Percentiles rank a stretch among this genome's conserved stretches.
Evolutionary conservation across 2,329 filamentous ascomycete species (phyloP).

Genomic region (Drechslera avenae): DNA sequence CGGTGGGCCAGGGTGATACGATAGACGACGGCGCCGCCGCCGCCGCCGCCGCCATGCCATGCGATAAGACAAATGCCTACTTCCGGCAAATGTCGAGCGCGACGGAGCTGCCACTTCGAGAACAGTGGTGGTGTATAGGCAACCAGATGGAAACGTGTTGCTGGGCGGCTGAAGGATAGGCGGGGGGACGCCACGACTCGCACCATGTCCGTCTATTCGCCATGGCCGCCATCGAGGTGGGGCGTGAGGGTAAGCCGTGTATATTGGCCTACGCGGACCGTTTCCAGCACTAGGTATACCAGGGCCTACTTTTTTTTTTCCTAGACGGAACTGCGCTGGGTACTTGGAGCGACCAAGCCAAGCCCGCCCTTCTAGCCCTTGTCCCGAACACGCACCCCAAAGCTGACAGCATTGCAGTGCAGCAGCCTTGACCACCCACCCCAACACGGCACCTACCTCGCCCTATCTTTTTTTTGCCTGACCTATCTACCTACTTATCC

Average conservation of each 20-base stretch:
- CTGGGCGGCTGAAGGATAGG: slow-evolving; percentile 9
- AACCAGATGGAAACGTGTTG: slow-evolving; percentile 9
- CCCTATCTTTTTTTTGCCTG: slow-evolving; percentile 15
- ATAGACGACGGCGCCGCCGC: not conserved
- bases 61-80: slow-evolving; percentile 6
- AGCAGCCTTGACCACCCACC: slow-evolving; percentile 18
- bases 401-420: slow-evolving; percentile 20
- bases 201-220: slow-evolving; percentile 13
- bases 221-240: slow-evolving; percentile 2
- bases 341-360: slow-evolving; percentile 20
- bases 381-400: slow-evolving; percentile 6
- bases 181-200: slow-evolving; percentile 12
- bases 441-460: slow-evolving; percentile 14
- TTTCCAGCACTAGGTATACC: slow-evolving; percentile 11
- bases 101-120: slow-evolving; percentile 18
- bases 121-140: slow-evolving; percentile 24
- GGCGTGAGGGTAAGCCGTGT: not conserved
- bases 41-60: not conserved
- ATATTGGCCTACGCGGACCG: slow-evolving; percentile 22
- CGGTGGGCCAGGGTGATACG: slow-evolving; percentile 7
- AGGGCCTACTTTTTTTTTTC: slow-evolving; percentile 15
- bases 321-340: slow-evolving; percentile 8
- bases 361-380: not conserved
- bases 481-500: slow-evolving; percentile 13
- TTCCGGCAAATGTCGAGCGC: not conserved